Evolutionary conservation across 352 stramenopile genomes (phyloP), one percentile per base, ranked within the genome.

Genomic region (Thraustochytrium sp.): DNA sequence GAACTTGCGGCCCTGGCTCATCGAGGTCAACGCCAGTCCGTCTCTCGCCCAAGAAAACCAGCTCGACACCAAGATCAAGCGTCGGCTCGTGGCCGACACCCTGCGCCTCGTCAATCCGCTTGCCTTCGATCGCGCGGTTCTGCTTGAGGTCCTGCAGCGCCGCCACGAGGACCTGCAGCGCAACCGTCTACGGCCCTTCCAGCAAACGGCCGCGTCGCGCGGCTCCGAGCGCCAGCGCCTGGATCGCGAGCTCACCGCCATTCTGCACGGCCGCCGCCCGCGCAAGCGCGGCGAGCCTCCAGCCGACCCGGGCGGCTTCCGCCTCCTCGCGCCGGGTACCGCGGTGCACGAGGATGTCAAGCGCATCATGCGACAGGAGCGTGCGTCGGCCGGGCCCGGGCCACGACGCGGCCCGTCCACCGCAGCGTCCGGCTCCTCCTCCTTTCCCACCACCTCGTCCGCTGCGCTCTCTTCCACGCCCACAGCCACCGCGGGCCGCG

Each of bases 21-120:
- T 98, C 48, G 95, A 98, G 87, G 95, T 98, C 76, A 98, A 98
- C 86, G 93, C 93, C 55, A 97, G 91, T 75, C 95, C 95, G 31
- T 97, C 92, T 8, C 92, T 98, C 88, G 92, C 89, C 23, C 88
- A 92, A n/a, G 93, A 97, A 51, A 92, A 93, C 54, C 74, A 88
- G 16, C 85, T 97, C 29, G 94, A 98, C 87, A 90, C 86, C 54
- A 87, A 92, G 59, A 89, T 98, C 26, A 98, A 98, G 87, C 92
- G 95, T 65, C 87, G 87, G 3, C 88, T 98, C 62, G 93, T 97
- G 74, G 76, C 90, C n/a, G 92, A 97, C 49, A 80, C 61, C 13
- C 44, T 84, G 42, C 48, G 68, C 8, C 46, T 80, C 23, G 68
- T 80, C 5, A 64, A 80, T 34, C 68, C 68, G 1, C 11, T 80